Evolutionary conservation across 2,329 filamentous ascomycete genomes (phyloP).

Genomic region (Ascosphaera aggregata): DNA sequence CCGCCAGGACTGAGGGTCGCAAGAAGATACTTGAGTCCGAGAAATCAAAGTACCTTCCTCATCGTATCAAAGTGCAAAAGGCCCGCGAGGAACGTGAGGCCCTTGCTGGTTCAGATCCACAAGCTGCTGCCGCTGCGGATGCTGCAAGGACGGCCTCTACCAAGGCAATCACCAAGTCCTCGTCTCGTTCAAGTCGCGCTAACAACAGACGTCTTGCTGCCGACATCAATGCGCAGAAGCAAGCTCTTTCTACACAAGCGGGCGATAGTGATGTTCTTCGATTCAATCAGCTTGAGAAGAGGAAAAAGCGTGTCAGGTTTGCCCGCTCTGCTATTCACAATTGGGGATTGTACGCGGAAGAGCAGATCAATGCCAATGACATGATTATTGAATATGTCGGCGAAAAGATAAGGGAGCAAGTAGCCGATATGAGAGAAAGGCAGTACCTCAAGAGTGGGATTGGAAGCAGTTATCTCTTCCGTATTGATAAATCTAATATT

Average conservation of each 20-base stretch:
- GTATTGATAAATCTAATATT: conserved; percentile 93
- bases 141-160: conserved; percentile 49
- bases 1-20: conserved; percentile 74
- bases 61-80: conserved; percentile 89
- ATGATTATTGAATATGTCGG: conserved; percentile 99
- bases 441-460: conserved; percentile 91
- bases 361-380: conserved; percentile 90
- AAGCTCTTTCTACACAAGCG: conserved; percentile 41
- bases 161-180: conserved; percentile 64
- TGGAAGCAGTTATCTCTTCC: conserved; percentile 90
- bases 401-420: conserved; percentile 88
- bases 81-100: conserved; percentile 74
- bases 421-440: conserved; percentile 86
- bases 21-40: conserved; percentile 94
- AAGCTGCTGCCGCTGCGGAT: conserved; percentile 40
- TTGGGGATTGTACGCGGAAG: conserved; percentile 94
- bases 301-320: conserved; percentile 98
- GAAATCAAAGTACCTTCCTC: conserved; percentile 93
- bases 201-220: conserved; percentile 89
- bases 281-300: conserved; percentile 98
- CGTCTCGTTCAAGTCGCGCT: conserved; percentile 78
- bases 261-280: conserved; percentile 68
- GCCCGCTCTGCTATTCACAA: conserved; percentile 95
- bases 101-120: conserved; percentile 39
- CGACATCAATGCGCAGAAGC: conserved; percentile 88